Base-by-base conservation (phyloP, 805 yeast genomes). In the Yarrowia deformans region DNA sequence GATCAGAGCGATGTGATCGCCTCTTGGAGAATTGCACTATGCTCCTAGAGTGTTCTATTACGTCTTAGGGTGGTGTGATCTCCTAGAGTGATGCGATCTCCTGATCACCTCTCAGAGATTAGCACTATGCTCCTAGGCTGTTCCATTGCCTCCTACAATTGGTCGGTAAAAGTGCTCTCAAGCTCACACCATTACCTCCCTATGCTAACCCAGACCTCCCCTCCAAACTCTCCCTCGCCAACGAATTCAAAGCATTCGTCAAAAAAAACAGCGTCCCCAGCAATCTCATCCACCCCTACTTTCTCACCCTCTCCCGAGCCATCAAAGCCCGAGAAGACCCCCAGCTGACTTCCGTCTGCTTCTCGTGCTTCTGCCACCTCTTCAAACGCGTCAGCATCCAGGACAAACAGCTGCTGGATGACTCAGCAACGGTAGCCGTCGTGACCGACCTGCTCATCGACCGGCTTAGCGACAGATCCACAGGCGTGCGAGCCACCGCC, bases 281-380 rank as follows among this genome's bases (percentile, higher is more conserved):
- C 2, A 39, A 48, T 4, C 18, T 10, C n/a, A 48, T 63, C 13
- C 39, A 39, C 23, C n/a, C 55, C 6, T 63, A 63, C 18, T 63
- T 63, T 48, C 39, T 23, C 18, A 48, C 48, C 2, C 39, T 63
- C 16, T 35, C 55, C 2, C 48, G 56, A 1, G 76, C 72, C 10
- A 68, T 71, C 40, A 58, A 69, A 45, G 48, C 70, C 19, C 29
- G 45, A 6, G 73, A 72, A 32, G 69, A 61, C 5, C 68, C 70
- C 9, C 70, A 73, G n/a, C 71, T 70, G 14, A 58, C 73, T 1
- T 60, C 66, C 8, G 70, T 77, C 16, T 76, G 84, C 0, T 82
- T 83, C 70, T 80, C 84, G 1, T 75, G 84, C 37, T 72, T 83
- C 19, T 82, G 84, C 70, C 83, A 84, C 72, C 72, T 84, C 16